Conservation (phyloP, 2,329 filamentous ascomycete species). For the Passalora sequoiae region DNA sequence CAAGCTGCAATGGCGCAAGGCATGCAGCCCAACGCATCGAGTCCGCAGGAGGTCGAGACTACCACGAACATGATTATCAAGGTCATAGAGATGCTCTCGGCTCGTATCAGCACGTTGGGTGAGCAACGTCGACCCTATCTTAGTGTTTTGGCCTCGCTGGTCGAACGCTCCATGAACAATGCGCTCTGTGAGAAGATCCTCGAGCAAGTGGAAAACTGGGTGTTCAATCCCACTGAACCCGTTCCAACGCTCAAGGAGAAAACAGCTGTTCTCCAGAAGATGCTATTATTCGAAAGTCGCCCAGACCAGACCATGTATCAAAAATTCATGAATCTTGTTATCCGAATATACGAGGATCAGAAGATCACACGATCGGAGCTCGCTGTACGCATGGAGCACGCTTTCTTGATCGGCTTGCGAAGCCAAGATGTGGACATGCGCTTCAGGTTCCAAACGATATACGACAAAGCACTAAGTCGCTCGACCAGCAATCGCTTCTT, state of each 20-base stretch:
- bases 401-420: conserved; percentile 90
- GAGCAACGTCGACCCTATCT: conserved; percentile 90
- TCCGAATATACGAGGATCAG: conserved; percentile 95
- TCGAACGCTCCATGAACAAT: conserved; percentile 88
- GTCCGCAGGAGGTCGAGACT: conserved; percentile 75
- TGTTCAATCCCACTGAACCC: conserved; percentile 89
- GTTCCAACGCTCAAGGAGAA: conserved; percentile 98
- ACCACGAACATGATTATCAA: conserved; percentile 90
- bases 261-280: conserved; percentile 97
- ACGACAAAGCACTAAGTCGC: conserved; percentile 90
- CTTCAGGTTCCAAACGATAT: conserved; percentile 92
- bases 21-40: conserved; percentile 48
- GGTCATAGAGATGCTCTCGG: conserved; percentile 84
- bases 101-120: conserved; percentile 85
- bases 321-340: conserved; percentile 92
- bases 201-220: conserved; percentile 90
- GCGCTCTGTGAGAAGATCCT: conserved; percentile 87
- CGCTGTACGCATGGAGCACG: conserved; percentile 94
- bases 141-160: conserved; percentile 86
- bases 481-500: conserved; percentile 81
- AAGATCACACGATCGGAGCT: conserved; percentile 93
- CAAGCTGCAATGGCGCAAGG: conserved; percentile 46
- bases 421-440: conserved; percentile 95
- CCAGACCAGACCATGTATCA: conserved; percentile 77
- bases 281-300: conserved; percentile 89